Evolutionary conservation across 129 eudicot genomes (phyloP), one percentile per base, ranked within the genome.

Genomic region (Arctium lappa): DNA sequence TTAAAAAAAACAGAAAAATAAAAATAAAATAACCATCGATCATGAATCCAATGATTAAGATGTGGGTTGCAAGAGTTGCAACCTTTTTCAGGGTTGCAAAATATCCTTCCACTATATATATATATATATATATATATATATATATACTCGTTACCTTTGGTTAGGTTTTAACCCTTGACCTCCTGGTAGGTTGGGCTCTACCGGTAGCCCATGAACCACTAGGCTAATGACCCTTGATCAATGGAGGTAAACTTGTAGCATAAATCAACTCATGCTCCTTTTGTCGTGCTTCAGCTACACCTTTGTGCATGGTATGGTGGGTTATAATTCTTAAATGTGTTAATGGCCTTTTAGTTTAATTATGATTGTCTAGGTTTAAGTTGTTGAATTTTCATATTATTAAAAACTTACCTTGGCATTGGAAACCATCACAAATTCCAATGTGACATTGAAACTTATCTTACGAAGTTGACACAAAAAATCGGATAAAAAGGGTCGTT

Each of bases 211-310:
- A 7, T 22, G 65, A 15, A 53, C 27, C 27, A 5, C 65, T 53
- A 53, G 65, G 27, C 22, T 4, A 53, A 53, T 53, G 22, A 53
- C 18, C 27, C 18, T 53, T 34, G 18, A 5, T 75, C 37, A 44
- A 75, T 75, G 62, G 33, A 74, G 1, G 29, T 36, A 71, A 71
- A n/a, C 75, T 71, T 77, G 69, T 40, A 9, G 68, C 68, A 77
- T 34, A 53, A 46, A 31, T 60, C 75, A 56, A 63, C 68, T 48
- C 81, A 53, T 76, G 78, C 76, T 12, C 8, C 50, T 74, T 74
- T 62, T 65, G 42, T 15, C 34, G 1, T 62, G 31, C 29, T 62
- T 62, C 9, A 62, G 31, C 69, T 62, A 62, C 69, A n/a, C 30
- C 69, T 18, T 62, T 62, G 69, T 62, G 29, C 69, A 5, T 62